Conservation (phyloP, 2,329 filamentous ascomycete species). For the Helotiales sp. region DNA sequence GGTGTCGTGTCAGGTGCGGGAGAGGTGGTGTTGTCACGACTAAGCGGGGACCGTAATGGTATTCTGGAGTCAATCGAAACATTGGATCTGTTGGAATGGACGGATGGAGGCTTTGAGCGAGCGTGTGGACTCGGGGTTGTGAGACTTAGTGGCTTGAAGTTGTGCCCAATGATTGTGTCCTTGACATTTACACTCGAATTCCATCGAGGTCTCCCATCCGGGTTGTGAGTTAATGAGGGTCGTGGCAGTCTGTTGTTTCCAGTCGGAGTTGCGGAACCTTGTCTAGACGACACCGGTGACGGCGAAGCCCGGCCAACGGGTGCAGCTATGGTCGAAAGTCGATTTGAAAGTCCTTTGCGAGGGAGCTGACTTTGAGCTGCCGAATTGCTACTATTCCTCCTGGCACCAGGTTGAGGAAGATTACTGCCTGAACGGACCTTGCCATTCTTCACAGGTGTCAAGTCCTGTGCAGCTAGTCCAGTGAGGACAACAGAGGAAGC, state of each 20-base stretch:
- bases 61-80: constrained; percentile 39
- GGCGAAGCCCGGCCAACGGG: constrained; percentile 47
- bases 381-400: constrained; percentile 53
- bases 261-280: constrained; percentile 58
- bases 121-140: constrained; percentile 48
- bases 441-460: constrained; percentile 40
- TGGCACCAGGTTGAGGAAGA: constrained; percentile 51
- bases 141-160: constrained; percentile 66
- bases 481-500: constrained; percentile 67
- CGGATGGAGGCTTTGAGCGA: constrained; percentile 31
- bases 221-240: constrained; percentile 50
- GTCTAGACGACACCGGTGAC: constrained; percentile 42
- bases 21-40: constrained; percentile 39
- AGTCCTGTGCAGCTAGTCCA: constrained; percentile 48
- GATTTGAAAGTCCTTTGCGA: constrained; percentile 43
- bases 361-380: constrained; percentile 44
- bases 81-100: constrained; percentile 32
- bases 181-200: constrained; percentile 68
- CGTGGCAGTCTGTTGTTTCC: constrained; percentile 50
- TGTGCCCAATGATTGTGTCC: constrained; percentile 69
- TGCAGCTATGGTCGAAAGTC: constrained; percentile 48
- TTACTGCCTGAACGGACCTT: constrained; percentile 39
- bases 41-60: constrained; percentile 40
- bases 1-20: constrained; percentile 38
- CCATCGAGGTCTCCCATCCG: constrained; percentile 72